Evolutionary conservation across 139 green algal species (phyloP), one percentile per base, ranked within the genome.

Genomic region (Microglena sp.): DNA sequence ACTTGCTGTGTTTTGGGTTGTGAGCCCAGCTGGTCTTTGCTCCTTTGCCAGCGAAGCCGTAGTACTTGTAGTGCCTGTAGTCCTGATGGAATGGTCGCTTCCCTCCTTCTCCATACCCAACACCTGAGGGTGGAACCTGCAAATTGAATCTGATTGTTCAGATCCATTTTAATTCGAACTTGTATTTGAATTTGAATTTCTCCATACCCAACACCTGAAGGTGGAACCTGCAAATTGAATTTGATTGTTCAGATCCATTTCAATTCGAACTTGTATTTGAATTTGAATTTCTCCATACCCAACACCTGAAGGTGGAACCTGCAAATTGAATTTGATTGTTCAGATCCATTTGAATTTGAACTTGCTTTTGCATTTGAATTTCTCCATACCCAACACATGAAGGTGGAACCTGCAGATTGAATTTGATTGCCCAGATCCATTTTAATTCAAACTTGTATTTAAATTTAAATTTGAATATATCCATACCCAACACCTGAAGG

Each of bases 1-100:
- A 79, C 67, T 45, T 56, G 62, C 15, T 64, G 60, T 73, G 66
- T 45, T 80, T 77, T n/a, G 77, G 73, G 55, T 79, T 81, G 70
- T 75, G 60, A 2, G 67, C 77, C 77, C 77, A 84, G 55, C 70
- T 79, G 32, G 73, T 81, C 60, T 79, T 81, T 30, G 77, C 77
- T 1, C 77, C 77, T 21, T 68, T 68, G 1, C 77, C 77, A 5
- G 67, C 73, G 57, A 84, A 84, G 15, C 74, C 24, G 33, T 64
- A 45, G 45, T 84, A 81, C 57, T 80, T 80, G 70, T 84, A 84
- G 55, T 75, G 73, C 0, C 67, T 55, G 60, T 84, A 84, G 40
- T 77, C 73, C 36, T 84, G 78, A 45, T 81, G 73, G 60, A 80
- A 81, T 1, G 78, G 71, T 26, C 63, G 58, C 24, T 57, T 59